Base-by-base conservation (phyloP, 164 flowering plant genomes). In the Brasenia schreberi region DNA sequence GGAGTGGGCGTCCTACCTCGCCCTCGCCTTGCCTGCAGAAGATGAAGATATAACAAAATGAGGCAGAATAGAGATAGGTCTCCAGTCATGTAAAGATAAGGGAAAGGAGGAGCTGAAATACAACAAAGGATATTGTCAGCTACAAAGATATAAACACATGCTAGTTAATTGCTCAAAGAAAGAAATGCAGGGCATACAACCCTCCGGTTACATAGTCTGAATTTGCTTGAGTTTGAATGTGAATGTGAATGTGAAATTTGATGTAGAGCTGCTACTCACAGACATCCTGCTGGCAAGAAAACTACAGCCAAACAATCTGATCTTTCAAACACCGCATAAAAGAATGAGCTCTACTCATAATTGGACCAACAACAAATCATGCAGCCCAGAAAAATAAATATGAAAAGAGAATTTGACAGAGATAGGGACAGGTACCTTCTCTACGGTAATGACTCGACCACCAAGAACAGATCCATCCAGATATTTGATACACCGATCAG, bases 131-230 rank as follows among this genome's bases (percentile, higher is more conserved):
- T 43, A 59, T 66, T 66, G 69, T 6, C 56, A 49, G 56, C 10
- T 49, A 49, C 63, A 33, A 23, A 33, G 39, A 33, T 33, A 33
- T 33, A 33, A 61, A n/a, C 33, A 61, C 63, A 61, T 49, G 63
- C 63, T 11, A 18, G 63, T 61, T 42, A 79, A 78, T 63, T 62
- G 74, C 66, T 70, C 43, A 23, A 73, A 71, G 66, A 80, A 83
- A 80, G 86, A 78, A 82, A 84, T 84, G 85, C 85, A 83, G 92
- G 96, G 94, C 88, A 90, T 89, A 90, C 96, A 90, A 90, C 96
- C 96, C 97, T 83, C 80, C 72, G 82, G 72, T 61, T 64, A 67
- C 75, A 70, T 68, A 74, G 80, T 86, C 90, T 84, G 92, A 77
- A 75, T 76, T 82, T 84, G 82, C 81, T 19, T 39, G 73, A 63